phyloP scores from a whole-genome alignment of 2,329 filamentous ascomycete species.

The Aspergillus hiratsukae region DNA sequence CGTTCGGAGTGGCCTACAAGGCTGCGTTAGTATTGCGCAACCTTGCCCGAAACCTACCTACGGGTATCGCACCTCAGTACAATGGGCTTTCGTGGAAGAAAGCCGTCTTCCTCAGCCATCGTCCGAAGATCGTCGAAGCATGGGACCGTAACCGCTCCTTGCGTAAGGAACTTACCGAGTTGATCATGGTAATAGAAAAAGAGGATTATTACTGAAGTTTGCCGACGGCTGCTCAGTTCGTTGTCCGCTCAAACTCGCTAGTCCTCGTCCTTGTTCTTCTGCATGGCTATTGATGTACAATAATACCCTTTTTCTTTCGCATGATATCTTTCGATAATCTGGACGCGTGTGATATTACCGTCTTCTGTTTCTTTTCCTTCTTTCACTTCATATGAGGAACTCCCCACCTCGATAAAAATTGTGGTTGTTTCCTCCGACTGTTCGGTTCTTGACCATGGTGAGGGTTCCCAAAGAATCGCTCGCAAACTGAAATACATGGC shows the following conservation, averaged over 20 bases:
- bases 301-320: not conserved
- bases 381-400: slow-evolving; percentile 2
- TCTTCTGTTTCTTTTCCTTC: not conserved
- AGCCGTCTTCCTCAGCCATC: slow-evolving; percentile 37
- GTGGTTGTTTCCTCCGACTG: slow-evolving; percentile 9
- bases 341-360: slow-evolving; percentile 3
- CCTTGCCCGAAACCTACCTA: slow-evolving; percentile 40
- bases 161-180: slow-evolving; percentile 39
- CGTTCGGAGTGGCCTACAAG: slow-evolving; percentile 45
- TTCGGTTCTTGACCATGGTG: slow-evolving; percentile 6
- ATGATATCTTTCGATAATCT: slow-evolving; percentile 1
- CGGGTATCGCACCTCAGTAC: slow-evolving; percentile 24
- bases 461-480: slow-evolving; percentile 1
- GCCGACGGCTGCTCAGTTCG: not conserved
- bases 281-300: not conserved
- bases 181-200: slow-evolving; percentile 40
- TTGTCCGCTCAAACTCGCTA: not conserved
- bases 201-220: slow-evolving; percentile 30
- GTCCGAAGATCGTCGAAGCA: slow-evolving; percentile 34
- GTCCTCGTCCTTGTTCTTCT: not conserved
- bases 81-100: slow-evolving; percentile 36
- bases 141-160: slow-evolving; percentile 40
- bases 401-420: slow-evolving; percentile 15
- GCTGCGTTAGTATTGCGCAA: slow-evolving; percentile 46
- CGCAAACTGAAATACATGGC: slow-evolving; percentile 6